These are phyloP conservation scores for Pseudopyricularia cyperi DNA, from an alignment of 2,329 filamentous ascomycete species.

Conservation along the genomic window DNA sequence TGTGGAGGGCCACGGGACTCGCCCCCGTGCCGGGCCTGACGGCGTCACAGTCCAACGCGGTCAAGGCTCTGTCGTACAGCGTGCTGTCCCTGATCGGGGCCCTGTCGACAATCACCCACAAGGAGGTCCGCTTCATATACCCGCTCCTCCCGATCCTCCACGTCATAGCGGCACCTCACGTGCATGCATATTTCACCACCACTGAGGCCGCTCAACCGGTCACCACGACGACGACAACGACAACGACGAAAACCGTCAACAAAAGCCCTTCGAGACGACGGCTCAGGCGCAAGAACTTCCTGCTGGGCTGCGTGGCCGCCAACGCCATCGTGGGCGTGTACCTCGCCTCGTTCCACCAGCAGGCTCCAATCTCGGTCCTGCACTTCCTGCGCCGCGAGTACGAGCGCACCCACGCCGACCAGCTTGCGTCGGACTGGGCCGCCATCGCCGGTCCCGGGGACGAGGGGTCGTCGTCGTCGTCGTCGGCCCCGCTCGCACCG, in stretches of 20 bases:
- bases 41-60: conserved; percentile 24
- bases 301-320: conserved; percentile 43
- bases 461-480: no score
- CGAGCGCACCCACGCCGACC: conserved; percentile 38
- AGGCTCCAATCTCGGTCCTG: conserved; percentile 64
- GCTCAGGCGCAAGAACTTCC: conserved; percentile 39
- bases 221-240: not conserved
- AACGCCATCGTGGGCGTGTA: conserved; percentile 66
- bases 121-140: conserved; percentile 95
- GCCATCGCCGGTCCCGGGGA: conserved; percentile 19
- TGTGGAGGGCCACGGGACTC: conserved; percentile 37
- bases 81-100: conserved; percentile 44
- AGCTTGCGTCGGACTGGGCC: conserved; percentile 16
- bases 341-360: conserved; percentile 66
- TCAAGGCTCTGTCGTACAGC: conserved; percentile 42
- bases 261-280: conserved; percentile 10
- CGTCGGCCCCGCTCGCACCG: conserved; percentile 9
- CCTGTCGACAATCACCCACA: conserved; percentile 77
- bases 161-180: conserved; percentile 57
- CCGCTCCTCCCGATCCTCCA: conserved; percentile 81
- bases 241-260: conserved; percentile 5
- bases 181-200: conserved; percentile 49
- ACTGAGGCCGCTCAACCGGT: conserved; percentile 10
- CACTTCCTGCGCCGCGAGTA: conserved; percentile 64
- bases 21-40: conserved; percentile 3